Percentiles rank a stretch among this genome's conserved stretches.
phyloP scores from a whole-genome alignment of 352 stramenopile species.

The Blastocystis sp. region DNA sequence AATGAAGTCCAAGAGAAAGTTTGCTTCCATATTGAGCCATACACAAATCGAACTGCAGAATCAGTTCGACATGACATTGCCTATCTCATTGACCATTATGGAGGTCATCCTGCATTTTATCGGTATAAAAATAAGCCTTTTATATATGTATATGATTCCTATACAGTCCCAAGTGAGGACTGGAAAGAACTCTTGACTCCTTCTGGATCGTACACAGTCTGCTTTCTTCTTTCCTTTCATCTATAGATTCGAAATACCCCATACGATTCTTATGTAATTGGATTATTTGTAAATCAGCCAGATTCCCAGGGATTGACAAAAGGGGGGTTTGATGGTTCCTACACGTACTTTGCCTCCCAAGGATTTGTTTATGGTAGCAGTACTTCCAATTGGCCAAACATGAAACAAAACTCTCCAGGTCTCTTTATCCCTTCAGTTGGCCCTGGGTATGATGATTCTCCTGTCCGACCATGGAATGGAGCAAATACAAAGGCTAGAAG shows the following conservation, averaged over 20 bases:
- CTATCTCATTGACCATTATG: slow-evolving; percentile 67
- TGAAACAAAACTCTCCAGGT: not conserved
- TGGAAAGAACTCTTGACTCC: slow-evolving; percentile 58
- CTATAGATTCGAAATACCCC: slow-evolving; percentile 67
- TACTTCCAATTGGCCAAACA: slow-evolving; percentile 12
- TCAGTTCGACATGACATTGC: slow-evolving; percentile 61
- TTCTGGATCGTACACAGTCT: not conserved
- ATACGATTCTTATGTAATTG: slow-evolving; percentile 67
- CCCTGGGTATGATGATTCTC: slow-evolving; percentile 53
- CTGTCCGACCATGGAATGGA: slow-evolving; percentile 70
- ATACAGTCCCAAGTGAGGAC: slow-evolving; percentile 41
- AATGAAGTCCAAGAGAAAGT: slow-evolving; percentile 64
- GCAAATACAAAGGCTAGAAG: slow-evolving; percentile 54
- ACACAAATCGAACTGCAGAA: slow-evolving; percentile 60
- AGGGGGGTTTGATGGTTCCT: slow-evolving; percentile 66
- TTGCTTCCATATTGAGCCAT: slow-evolving; percentile 70
- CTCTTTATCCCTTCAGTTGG: slow-evolving; percentile 57
- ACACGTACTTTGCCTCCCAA: slow-evolving; percentile 69
- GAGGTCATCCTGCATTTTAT: slow-evolving; percentile 68
- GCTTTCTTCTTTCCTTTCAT: not conserved
- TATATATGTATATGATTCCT: slow-evolving; percentile 70
- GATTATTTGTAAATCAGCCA: slow-evolving; percentile 39
- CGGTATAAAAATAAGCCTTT: slow-evolving; percentile 67
- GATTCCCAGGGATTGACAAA: slow-evolving; percentile 31
- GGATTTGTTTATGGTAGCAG: slow-evolving; percentile 67